These are phyloP conservation scores for Pyricularia grisea DNA, from an alignment of 2,329 filamentous ascomycete species.

Conservation along the genomic window DNA sequence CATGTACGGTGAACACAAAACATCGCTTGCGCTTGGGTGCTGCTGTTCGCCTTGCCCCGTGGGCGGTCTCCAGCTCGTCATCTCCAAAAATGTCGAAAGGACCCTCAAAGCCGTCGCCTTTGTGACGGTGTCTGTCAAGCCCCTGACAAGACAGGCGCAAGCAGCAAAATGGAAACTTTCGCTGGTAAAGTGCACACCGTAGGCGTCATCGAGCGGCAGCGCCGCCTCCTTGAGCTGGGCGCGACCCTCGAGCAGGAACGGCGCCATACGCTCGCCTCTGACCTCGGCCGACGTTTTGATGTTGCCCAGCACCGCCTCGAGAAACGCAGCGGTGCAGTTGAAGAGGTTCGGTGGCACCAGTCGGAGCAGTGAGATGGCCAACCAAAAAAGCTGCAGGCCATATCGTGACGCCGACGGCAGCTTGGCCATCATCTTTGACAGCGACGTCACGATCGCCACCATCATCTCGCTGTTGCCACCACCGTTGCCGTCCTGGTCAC, in stretches of 20 bases:
- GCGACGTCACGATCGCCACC: slow-evolving; percentile 54
- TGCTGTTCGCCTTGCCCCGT: slow-evolving; percentile 17
- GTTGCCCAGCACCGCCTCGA: slow-evolving; percentile 56
- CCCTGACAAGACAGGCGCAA: slow-evolving; percentile 54
- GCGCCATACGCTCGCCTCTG: slow-evolving; percentile 48
- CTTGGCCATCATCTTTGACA: slow-evolving; percentile 65
- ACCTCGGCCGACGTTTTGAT: slow-evolving; percentile 53
- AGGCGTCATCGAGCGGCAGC: slow-evolving; percentile 51
- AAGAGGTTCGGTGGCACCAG: slow-evolving; percentile 54
- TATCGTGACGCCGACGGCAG: slow-evolving; percentile 58
- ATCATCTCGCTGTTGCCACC: slow-evolving; percentile 55
- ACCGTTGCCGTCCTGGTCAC: slow-evolving; percentile 29
- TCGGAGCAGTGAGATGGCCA: slow-evolving; percentile 56
- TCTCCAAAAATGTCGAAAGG: slow-evolving; percentile 51
- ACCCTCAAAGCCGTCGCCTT: slow-evolving; percentile 49
- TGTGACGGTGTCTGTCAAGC: slow-evolving; percentile 53
- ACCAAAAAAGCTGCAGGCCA: slow-evolving; percentile 60
- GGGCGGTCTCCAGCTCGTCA: slow-evolving; percentile 28
- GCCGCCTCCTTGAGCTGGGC: slow-evolving; percentile 52
- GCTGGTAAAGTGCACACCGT: slow-evolving; percentile 53
- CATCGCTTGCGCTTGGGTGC: slow-evolving; percentile 14
- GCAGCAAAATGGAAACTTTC: slow-evolving; percentile 61
- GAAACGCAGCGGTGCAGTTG: slow-evolving; percentile 55
- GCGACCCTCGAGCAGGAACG: slow-evolving; percentile 51
- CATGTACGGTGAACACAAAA: slow-evolving; percentile 46